These are phyloP conservation scores for Phytopythium kandeliae DNA, from an alignment of 352 stramenopile genomes.

Conservation along the genomic window DNA sequence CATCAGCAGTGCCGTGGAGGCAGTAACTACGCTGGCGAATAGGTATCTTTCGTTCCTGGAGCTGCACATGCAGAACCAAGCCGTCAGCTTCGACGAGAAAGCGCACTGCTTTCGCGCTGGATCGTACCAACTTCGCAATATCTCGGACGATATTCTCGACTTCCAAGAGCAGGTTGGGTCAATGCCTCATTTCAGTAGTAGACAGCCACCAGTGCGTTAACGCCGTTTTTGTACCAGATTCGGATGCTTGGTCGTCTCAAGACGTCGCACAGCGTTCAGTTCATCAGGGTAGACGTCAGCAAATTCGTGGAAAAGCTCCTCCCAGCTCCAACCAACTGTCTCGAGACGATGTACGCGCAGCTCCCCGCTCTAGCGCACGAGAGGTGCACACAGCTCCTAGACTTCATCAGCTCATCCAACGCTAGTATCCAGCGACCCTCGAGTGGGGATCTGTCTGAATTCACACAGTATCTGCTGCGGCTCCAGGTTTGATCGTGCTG, in stretches of 20 bases:
- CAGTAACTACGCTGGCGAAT: conserved; percentile 15
- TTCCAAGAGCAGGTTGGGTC: conserved; percentile 28
- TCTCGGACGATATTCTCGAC: conserved; percentile 26
- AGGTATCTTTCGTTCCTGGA: conserved; percentile 30
- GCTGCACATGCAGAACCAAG: conserved; percentile 35
- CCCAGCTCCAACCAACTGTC: conserved; percentile 34
- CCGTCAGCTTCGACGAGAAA: conserved; percentile 42
- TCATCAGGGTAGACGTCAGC: conserved; percentile 36
- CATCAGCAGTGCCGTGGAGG: conserved; percentile 15
- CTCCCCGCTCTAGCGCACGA: conserved; percentile 37
- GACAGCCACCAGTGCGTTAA: neutral
- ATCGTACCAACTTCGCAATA: conserved; percentile 35
- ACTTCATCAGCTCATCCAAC: conserved; percentile 27
- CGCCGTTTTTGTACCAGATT: conserved; percentile 9
- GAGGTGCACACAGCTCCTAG: conserved; percentile 39
- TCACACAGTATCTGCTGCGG: conserved; percentile 49
- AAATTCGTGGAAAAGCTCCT: conserved; percentile 30
- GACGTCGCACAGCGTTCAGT: conserved; percentile 21
- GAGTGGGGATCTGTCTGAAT: conserved; percentile 21
- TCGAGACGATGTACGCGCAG: conserved; percentile 27
- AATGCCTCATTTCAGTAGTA: neutral
- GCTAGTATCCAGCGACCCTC: conserved; percentile 45
- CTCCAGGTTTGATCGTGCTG: conserved; percentile 22
- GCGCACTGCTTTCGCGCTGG: conserved; percentile 28
- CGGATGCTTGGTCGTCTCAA: conserved; percentile 13